Evolutionary conservation across 176 grass and related monocot species (phyloP).

Genomic region (Olyra latifolia): DNA sequence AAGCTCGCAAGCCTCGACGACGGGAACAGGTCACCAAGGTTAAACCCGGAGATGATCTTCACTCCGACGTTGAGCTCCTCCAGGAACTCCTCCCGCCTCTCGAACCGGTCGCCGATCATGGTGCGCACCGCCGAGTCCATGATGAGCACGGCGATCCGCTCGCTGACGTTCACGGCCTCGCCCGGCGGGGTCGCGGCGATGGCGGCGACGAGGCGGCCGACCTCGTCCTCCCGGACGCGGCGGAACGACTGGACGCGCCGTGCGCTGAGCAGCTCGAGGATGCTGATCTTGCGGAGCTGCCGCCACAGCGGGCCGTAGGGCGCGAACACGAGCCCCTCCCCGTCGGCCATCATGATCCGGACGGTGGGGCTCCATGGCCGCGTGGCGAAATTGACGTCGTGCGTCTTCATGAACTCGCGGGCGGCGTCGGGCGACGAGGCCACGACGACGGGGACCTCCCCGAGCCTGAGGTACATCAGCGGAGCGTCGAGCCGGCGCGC

Average conservation of each 20-base stretch:
- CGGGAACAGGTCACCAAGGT: conserved; percentile 40
- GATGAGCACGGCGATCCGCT: not conserved
- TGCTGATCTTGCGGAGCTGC: conserved; percentile 26
- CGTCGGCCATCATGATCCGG: not conserved
- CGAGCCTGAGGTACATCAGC: conserved; percentile 30
- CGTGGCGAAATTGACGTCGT: conserved; percentile 29
- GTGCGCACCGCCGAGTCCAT: not conserved
- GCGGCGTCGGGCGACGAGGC: conserved; percentile 1
- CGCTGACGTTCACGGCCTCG: conserved; percentile 19
- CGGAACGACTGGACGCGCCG: conserved; percentile 26
- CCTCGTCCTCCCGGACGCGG: conserved; percentile 37
- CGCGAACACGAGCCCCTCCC: conserved; percentile 11
- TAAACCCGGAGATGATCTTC: conserved; percentile 14
- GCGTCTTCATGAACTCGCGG: conserved; percentile 26
- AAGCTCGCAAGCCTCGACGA: conserved; percentile 21
- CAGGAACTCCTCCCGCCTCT: conserved; percentile 6
- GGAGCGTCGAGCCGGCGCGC: not conserved
- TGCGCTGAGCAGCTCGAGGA: conserved; percentile 21
- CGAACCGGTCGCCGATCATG: not conserved
- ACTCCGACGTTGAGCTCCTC: not conserved
- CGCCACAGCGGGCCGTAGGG: conserved; percentile 35
- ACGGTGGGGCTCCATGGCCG: conserved; percentile 4
- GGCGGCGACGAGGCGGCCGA: not conserved
- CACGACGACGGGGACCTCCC: conserved; percentile 21
- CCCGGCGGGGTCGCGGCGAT: not conserved